Evolutionary conservation across 768 basidiomycete genomes (phyloP).

Genomic region (Macrocybe gigantea): DNA sequence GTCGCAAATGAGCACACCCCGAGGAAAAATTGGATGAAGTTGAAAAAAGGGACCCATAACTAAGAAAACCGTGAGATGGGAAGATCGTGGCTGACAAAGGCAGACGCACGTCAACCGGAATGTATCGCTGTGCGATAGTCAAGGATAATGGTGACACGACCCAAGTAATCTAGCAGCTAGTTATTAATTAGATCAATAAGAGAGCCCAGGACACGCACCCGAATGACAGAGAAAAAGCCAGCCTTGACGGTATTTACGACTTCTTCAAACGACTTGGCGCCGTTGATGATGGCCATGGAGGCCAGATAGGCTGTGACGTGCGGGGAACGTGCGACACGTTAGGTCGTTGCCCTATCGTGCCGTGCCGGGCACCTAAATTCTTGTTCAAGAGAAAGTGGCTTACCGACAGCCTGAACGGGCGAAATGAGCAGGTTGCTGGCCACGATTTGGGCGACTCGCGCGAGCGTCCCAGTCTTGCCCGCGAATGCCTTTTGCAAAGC

Average conservation of each 20-base stretch:
- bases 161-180: constrained; percentile 63
- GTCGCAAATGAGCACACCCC: constrained; percentile 33
- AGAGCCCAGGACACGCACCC: constrained; percentile 33
- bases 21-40: constrained; percentile 64
- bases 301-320: constrained; percentile 55
- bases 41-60: constrained; percentile 91
- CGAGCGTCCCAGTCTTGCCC: constrained; percentile 58
- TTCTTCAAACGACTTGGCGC: constrained; percentile 61
- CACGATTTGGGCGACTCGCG: constrained; percentile 67
- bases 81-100: constrained; percentile 1
- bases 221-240: constrained; percentile 70
- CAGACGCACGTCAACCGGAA: constrained; percentile 62
- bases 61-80: constrained; percentile 17
- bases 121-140: constrained; percentile 71
- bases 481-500: constrained; percentile 70
- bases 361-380: too few relatives aligned
- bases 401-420: constrained; percentile 68
- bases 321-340: not conserved
- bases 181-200: not conserved
- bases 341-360: too few relatives aligned
- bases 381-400: constrained; percentile 13
- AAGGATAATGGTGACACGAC: constrained; percentile 70
- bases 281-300: constrained; percentile 81
- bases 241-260: constrained; percentile 61
- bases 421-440: constrained; percentile 73